Conservation (phyloP, 768 basidiomycete species). For the Candolleomyces eurysporus region DNA sequence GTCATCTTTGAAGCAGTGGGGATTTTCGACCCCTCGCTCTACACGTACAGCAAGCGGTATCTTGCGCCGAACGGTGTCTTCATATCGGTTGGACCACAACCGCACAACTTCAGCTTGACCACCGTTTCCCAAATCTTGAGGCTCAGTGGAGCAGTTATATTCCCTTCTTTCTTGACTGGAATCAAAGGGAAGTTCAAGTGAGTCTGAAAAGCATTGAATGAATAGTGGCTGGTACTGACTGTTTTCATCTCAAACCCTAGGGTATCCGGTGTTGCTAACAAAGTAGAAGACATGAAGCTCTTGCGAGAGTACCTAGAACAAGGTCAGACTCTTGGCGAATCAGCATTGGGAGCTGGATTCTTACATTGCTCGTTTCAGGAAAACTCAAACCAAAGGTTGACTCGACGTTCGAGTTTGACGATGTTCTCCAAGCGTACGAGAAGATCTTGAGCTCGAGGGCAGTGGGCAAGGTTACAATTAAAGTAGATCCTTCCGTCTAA, state of each 20-base stretch:
- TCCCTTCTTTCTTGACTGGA: constrained; percentile 56
- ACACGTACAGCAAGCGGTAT: constrained; percentile 48
- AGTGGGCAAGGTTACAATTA: constrained; percentile 12
- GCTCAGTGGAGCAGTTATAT: constrained; percentile 30
- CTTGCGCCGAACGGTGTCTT: constrained; percentile 53
- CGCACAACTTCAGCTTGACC: constrained; percentile 25
- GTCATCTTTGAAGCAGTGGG: constrained; percentile 62
- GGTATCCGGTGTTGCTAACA: constrained; percentile 28
- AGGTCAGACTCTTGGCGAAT: constrained; percentile 29
- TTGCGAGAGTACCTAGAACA: constrained; percentile 30
- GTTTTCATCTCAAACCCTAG: constrained; percentile 18
- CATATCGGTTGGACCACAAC: constrained; percentile 50
- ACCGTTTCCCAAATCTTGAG: constrained; percentile 31
- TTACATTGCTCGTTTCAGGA: constrained; percentile 26
- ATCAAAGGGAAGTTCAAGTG: constrained; percentile 26
- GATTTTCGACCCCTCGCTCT: constrained; percentile 46
- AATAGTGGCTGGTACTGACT: too few relatives aligned
- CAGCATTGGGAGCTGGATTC: not conserved
- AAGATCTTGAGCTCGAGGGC: constrained; percentile 53
- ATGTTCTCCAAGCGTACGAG: constrained; percentile 61
- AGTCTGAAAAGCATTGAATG: too few relatives aligned
- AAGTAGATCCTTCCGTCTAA: not conserved
- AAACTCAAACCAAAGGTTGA: constrained; percentile 57
- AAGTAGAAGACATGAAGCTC: constrained; percentile 31
- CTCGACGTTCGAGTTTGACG: constrained; percentile 54